Base-by-base conservation (phyloP, 352 stramenopile species). In the Phytophthora cactorum region DNA sequence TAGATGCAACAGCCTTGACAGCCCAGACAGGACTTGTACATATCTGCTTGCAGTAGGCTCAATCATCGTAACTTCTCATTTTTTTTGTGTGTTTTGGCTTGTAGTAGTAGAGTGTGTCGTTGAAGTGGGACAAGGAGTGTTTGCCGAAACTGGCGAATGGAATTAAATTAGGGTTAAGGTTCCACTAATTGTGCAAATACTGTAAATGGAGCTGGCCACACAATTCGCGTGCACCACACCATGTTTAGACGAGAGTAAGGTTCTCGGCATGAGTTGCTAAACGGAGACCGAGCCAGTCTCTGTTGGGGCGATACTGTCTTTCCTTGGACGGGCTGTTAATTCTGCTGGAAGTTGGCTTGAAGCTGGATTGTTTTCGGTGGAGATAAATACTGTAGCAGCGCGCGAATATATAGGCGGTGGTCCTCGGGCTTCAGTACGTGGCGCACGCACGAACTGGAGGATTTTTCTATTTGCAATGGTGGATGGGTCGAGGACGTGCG, bases 11-110 rank as follows among this genome's bases (percentile, higher is more conserved):
- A 39, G 86, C 85, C 1, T 53, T 75, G 9, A 58, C 61, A 27
- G 54, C 81, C 28, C 88, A 96, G 68, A 75, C 76, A 57, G 86
- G 84, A 7, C 53, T 93, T 44, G 80, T 92, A 54, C 80, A 90
- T 68, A 64, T 92, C 36, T 86, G 81, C 44, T 64, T 90, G 49
- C 78, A 79, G 50, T 86, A 71, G 22, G 22, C 22, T 22, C 22
- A 55, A 39, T 14, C 34, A 12, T 22, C 22, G 34, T 39, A 14
- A 1, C 2, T 9, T 39, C 12, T 39, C 6, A 4, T 39, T 39
- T 39, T 39, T 39, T 39, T 14, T 39, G 9, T 6, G 6, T 14
- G 34, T 39, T 22, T 22, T 22, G 22, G 22, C 22, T 22, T 39
- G 34, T 39, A 12, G 34, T 8, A 34, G 29, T 7, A 34, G 29